phyloP scores from a whole-genome alignment of 495 filamentous ascomycete genomes.

The Sphaerosporella brunnea region DNA sequence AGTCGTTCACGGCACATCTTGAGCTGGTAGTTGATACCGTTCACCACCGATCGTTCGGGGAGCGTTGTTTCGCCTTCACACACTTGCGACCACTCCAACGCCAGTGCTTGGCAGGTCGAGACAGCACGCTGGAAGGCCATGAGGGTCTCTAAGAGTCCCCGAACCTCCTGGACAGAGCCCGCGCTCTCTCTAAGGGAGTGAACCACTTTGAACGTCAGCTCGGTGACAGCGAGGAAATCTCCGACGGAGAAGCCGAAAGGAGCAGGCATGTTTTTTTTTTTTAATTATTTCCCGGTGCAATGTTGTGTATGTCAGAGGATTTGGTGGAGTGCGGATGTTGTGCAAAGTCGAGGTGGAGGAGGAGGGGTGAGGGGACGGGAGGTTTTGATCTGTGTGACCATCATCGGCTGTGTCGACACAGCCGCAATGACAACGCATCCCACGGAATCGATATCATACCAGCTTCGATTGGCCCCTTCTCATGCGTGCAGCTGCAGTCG shows the following conservation, averaged over 20 bases:
- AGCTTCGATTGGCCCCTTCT: no score
- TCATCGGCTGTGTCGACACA: no score
- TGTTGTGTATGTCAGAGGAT: no score
- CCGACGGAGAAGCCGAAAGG: constrained; percentile 1
- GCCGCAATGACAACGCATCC: no score
- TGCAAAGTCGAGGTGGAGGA: no score
- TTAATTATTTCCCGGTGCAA: no score
- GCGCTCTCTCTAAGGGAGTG: background rate
- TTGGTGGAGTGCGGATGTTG: no score
- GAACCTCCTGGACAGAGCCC: background rate
- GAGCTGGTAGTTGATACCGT: background rate
- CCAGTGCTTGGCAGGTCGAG: background rate
- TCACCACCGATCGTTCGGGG: background rate
- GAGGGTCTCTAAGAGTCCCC: background rate
- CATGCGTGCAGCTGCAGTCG: no score
- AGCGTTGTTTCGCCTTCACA: background rate
- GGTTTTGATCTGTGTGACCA: no score
- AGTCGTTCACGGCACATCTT: background rate
- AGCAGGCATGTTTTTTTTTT: background rate
- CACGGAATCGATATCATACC: no score
- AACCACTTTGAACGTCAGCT: background rate
- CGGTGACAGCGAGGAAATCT: background rate
- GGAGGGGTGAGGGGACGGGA: no score
- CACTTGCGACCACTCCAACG: background rate
- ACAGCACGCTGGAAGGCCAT: background rate